Base-by-base conservation (phyloP, 768 basidiomycete genomes). In the Phanerochaete carnosa region DNA sequence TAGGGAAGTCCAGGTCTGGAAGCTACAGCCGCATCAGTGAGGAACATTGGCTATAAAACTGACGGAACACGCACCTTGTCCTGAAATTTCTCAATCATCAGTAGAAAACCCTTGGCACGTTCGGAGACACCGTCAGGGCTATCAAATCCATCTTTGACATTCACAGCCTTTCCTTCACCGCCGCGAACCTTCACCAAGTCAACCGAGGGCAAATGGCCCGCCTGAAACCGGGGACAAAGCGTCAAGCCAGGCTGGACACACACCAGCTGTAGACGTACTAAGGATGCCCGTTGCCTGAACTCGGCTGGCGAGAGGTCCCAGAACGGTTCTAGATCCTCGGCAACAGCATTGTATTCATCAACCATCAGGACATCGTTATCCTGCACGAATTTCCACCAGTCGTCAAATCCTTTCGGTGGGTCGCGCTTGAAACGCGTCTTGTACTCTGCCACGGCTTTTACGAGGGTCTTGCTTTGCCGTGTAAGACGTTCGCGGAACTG, bases 1-100 rank as follows among this genome's bases (percentile, higher is more conserved):
- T 86, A 0, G 97, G 86, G 64, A 99, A 87, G 67, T 97, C 90
- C 88, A 99, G 88, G 76, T 98, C 87, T 13, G 96, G 95, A 3
- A 98, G 81, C 87, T 94, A 69, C 19, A 1, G 47, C 37, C 49
- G 33, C 16, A 29, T 37, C 25, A 68, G 61, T 53, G n/a, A 58
- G 29, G 56, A 58, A 30, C 45, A 59, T 25, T 19, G 28, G 22
- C 57, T 16, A 32, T 0, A 45, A 3, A 23, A 47, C 35, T n/a
- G 26, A 25, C 37, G 6, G 30, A 35, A 29, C 25, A 74, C 80
- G 55, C 61, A 90, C 91, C 68, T 80, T 79, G 59, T 82, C 69
- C 59, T 80, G 80, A 69, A 94, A 94, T 61, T 83, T 84, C 52
- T 83, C 78, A 19, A 95, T 75, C 84, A 98, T 93, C 39, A 75